Evolutionary conservation across 257 asterid species (phyloP).

Genomic region (Phtheirospermum japonicum): DNA sequence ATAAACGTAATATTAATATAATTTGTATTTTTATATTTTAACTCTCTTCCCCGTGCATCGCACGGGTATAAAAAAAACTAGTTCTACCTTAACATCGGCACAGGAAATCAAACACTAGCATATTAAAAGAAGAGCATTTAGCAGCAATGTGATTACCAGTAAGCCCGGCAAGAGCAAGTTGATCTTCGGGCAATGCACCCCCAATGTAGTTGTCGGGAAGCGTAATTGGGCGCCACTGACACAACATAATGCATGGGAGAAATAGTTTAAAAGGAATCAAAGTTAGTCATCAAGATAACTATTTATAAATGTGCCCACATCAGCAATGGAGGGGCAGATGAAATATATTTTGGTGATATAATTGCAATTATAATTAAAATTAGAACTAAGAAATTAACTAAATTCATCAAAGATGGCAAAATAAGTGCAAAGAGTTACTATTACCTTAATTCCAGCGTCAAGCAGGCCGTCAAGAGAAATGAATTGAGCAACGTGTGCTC

Average conservation of each 20-base stretch:
- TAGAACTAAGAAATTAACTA: not conserved
- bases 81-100: too few relatives aligned
- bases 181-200: conserved; percentile 58
- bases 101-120: conserved; percentile 32
- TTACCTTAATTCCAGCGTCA: conserved; percentile 72
- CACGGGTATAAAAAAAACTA: too few relatives aligned
- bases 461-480: conserved; percentile 75
- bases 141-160: conserved; percentile 89
- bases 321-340: too few relatives aligned
- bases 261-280: too few relatives aligned
- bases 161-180: conserved; percentile 68
- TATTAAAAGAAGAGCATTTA: conserved; percentile 81
- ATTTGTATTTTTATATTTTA: too few relatives aligned
- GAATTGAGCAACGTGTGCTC: conserved; percentile 83
- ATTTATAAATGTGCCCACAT: too few relatives aligned
- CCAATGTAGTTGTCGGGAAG: conserved; percentile 81
- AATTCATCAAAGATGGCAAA: not conserved
- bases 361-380: too few relatives aligned
- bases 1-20: too few relatives aligned
- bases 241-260: too few relatives aligned
- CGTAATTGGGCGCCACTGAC: conserved; percentile 88
- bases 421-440: conserved; percentile 14
- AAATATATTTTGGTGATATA: too few relatives aligned
- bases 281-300: too few relatives aligned
- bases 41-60: too few relatives aligned